These are phyloP conservation scores for Globisporangium nodosum DNA, from an alignment of 352 stramenopile genomes.

Conservation along the genomic window DNA sequence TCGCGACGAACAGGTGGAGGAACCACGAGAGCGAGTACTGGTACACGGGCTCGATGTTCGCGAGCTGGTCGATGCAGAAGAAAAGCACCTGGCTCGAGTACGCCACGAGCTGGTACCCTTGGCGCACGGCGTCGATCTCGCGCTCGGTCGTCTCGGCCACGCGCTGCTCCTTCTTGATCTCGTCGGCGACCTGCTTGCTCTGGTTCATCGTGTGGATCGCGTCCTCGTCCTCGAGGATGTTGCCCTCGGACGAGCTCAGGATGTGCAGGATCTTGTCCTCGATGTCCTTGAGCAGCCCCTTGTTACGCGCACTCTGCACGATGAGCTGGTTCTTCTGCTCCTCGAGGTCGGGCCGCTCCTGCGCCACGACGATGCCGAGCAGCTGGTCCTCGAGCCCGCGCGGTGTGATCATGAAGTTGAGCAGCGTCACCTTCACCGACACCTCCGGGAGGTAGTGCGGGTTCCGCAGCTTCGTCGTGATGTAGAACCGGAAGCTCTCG, in stretches of 20 bases:
- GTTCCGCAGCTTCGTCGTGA: constrained; percentile 92
- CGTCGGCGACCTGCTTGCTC: constrained; percentile 86
- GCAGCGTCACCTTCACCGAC: constrained; percentile 90
- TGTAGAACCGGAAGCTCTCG: constrained; percentile 92
- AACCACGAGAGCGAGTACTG: constrained; percentile 93
- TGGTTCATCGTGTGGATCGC: constrained; percentile 93
- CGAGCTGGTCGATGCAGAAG: constrained; percentile 92
- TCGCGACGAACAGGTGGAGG: constrained; percentile 88
- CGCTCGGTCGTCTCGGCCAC: constrained; percentile 88
- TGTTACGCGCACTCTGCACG: constrained; percentile 89
- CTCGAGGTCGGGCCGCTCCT: constrained; percentile 91
- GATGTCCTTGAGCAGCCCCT: constrained; percentile 90
- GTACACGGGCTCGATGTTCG: constrained; percentile 93
- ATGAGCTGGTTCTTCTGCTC: constrained; percentile 93
- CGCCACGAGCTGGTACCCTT: constrained; percentile 85
- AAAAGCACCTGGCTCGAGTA: constrained; percentile 92
- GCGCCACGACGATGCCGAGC: constrained; percentile 88
- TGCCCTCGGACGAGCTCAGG: constrained; percentile 86
- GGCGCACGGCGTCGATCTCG: constrained; percentile 87
- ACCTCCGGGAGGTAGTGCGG: constrained; percentile 93
- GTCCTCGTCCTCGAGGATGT: constrained; percentile 92
- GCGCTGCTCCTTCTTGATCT: constrained; percentile 92
- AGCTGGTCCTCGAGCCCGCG: constrained; percentile 91
- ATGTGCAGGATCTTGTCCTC: constrained; percentile 94
- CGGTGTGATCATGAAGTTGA: constrained; percentile 96